Conservation (phyloP, 106 monocot genomes). For the Allium cepa region DNA sequence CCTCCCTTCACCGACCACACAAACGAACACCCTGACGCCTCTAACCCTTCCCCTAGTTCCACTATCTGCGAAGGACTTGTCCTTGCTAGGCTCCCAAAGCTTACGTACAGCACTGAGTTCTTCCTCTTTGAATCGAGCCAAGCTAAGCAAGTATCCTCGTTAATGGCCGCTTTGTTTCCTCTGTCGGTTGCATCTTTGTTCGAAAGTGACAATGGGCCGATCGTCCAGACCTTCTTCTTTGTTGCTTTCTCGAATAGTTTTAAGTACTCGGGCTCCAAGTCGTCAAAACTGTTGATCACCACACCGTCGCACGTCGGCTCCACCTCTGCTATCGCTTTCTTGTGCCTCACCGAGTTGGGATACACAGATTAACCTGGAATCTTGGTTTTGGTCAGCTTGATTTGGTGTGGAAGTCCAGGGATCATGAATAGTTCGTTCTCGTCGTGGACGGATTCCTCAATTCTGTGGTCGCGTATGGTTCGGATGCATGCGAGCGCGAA, state of each 20-base stretch:
- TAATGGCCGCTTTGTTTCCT: constrained; percentile 20
- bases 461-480: not conserved
- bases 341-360: not conserved
- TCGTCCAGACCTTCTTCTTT: constrained; percentile 37
- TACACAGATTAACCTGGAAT: constrained; percentile 17
- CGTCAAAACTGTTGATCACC: constrained; percentile 39
- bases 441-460: not conserved
- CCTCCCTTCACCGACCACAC: constrained; percentile 24
- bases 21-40: constrained; percentile 30
- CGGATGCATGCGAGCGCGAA: not conserved
- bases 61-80: constrained; percentile 7
- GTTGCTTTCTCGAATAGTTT: constrained; percentile 15
- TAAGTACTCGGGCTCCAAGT: constrained; percentile 27
- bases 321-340: not conserved
- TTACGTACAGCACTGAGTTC: constrained; percentile 39
- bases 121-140: constrained; percentile 39
- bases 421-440: constrained; percentile 3
- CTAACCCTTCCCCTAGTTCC: constrained; percentile 19
- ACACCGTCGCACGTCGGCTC: constrained; percentile 18
- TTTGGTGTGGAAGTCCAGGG: constrained; percentile 26
- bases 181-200: constrained; percentile 13
- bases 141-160: not conserved
- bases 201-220: constrained; percentile 46
- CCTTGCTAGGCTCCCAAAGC: constrained; percentile 37
- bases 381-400: constrained; percentile 19